Conservation (phyloP, 176 grass and related monocot genomes). For the Saccharum spontaneum region DNA sequence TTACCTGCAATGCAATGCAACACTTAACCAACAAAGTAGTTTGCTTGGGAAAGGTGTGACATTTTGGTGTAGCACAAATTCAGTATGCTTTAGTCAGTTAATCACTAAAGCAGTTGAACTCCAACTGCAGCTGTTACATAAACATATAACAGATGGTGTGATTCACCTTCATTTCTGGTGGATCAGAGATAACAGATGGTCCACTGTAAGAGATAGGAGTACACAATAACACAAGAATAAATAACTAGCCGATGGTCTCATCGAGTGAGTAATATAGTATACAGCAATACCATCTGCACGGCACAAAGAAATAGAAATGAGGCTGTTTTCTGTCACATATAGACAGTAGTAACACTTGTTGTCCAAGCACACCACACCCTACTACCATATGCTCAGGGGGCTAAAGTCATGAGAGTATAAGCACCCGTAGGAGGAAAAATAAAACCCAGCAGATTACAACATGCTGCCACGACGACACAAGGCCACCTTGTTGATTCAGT, state of each 20-base stretch:
- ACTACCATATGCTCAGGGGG: neutral
- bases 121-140: neutral
- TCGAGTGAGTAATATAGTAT: neutral
- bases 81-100: neutral
- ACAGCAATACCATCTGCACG: neutral
- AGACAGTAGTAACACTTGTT: neutral
- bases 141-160: neutral
- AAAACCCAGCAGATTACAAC: neutral
- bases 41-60: neutral
- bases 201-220: neutral
- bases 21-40: neutral
- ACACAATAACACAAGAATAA: neutral
- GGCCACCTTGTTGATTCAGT: neutral
- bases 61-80: neutral
- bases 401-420: neutral
- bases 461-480: neutral
- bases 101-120: neutral
- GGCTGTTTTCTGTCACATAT: neutral
- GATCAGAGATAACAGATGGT: neutral
- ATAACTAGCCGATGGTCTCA: neutral
- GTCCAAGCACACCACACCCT: slow-evolving; percentile 2
- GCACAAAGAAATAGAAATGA: neutral
- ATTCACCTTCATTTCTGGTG: neutral
- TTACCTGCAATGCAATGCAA: neutral
- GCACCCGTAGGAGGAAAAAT: neutral